Percentiles rank a stretch among this genome's conserved stretches.
These are phyloP conservation scores for Fusarium sp. DNA, from an alignment of 2,329 filamentous ascomycete species.

Conservation along the genomic window DNA sequence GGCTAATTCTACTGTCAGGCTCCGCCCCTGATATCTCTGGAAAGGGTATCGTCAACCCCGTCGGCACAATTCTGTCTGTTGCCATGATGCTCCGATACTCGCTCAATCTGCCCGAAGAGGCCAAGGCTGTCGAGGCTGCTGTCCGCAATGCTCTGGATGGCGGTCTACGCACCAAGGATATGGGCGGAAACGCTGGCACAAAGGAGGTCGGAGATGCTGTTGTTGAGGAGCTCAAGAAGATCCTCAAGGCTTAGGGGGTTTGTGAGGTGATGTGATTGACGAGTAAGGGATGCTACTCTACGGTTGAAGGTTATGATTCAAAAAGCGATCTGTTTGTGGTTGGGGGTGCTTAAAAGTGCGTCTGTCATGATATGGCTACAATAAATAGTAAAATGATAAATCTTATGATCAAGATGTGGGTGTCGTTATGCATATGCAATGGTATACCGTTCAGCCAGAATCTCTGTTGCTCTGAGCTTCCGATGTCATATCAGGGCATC, in stretches of 20 bases:
- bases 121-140: conserved; percentile 82
- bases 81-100: conserved; percentile 98
- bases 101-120: conserved; percentile 80
- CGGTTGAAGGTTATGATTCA: not conserved
- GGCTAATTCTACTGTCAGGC: conserved; percentile 26
- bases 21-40: conserved; percentile 78
- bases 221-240: conserved; percentile 74
- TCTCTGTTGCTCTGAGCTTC: too few species aligned
- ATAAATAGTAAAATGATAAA: conserved; percentile 9
- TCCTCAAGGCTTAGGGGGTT: conserved; percentile 63
- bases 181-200: conserved; percentile 82
- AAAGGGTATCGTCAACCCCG: conserved; percentile 87
- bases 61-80: conserved; percentile 90
- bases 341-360: not conserved
- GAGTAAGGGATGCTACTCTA: not conserved
- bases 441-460: too few species aligned
- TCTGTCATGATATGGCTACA: not conserved
- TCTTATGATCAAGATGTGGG: not conserved
- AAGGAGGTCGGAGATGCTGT: conserved; percentile 82
- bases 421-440: not conserved
- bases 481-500: too few species aligned
- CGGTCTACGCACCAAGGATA: conserved; percentile 83
- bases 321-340: conserved; percentile 14
- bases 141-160: conserved; percentile 83
- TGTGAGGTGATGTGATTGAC: not conserved